These are phyloP conservation scores for Fusarium sp. DNA, from an alignment of 2,329 filamentous ascomycete species.

Conservation along the genomic window DNA sequence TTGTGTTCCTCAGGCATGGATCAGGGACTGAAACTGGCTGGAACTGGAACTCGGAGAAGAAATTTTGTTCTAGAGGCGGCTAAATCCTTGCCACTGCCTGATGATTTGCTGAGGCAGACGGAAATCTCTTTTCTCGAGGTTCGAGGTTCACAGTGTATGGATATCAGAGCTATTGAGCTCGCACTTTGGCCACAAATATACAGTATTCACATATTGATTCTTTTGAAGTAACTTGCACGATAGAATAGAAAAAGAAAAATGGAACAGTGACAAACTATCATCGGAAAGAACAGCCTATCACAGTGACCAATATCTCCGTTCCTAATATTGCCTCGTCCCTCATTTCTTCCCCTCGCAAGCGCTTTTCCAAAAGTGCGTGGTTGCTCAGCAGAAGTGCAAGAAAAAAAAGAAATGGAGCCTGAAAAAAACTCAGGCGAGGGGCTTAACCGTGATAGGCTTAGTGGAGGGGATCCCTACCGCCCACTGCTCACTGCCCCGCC, in stretches of 20 bases:
- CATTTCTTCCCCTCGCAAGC: conserved; percentile 33
- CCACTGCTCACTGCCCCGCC: conserved; percentile 46
- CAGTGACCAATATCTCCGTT: conserved; percentile 11
- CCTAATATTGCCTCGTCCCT: conserved; percentile 37
- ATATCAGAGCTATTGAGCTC: neutral
- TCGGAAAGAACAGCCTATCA: neutral
- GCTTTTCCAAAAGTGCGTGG: conserved; percentile 20
- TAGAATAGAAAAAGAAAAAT: neutral
- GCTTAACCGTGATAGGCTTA: conserved; percentile 39
- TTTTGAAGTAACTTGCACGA: neutral
- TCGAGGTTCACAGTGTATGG: conserved; percentile 22
- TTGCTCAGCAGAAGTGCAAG: conserved; percentile 25
- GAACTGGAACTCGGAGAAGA: conserved; percentile 12
- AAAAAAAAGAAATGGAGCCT: conserved; percentile 41
- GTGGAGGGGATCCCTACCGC: conserved; percentile 45
- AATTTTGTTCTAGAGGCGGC: conserved; percentile 31
- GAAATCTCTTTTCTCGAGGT: conserved; percentile 21
- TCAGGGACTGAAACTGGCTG: neutral
- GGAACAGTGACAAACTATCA: neutral
- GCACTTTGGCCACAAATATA: conserved; percentile 21
- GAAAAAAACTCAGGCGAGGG: conserved; percentile 50
- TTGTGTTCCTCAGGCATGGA: conserved; percentile 20
- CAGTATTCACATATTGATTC: no score
- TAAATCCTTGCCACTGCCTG: conserved; percentile 35
- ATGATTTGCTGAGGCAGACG: conserved; percentile 19